phyloP scores from a whole-genome alignment of 1,284 basidiomycete genomes.

The Boletus mariae region DNA sequence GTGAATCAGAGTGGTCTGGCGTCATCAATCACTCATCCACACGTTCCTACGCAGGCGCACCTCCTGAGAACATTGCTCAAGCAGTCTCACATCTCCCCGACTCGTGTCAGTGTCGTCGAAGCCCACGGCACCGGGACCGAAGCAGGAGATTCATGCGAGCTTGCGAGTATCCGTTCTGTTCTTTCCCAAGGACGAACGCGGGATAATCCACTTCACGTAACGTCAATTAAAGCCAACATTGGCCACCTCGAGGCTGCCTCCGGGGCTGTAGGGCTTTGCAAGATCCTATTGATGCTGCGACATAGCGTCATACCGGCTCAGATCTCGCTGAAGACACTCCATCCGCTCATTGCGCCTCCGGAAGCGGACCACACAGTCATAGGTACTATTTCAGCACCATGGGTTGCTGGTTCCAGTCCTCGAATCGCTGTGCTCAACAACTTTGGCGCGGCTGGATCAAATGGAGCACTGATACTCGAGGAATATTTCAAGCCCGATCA shows the following conservation, averaged over 20 bases:
- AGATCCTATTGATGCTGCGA: slow-evolving; percentile 65
- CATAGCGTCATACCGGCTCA: slow-evolving; percentile 54
- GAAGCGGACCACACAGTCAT: slow-evolving; percentile 50
- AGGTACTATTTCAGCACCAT: slow-evolving; percentile 38
- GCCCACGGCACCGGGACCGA: slow-evolving; percentile 73
- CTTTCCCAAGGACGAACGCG: slow-evolving; percentile 41
- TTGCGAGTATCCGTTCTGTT: slow-evolving; percentile 58
- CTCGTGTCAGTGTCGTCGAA: slow-evolving; percentile 58
- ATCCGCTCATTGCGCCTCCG: slow-evolving; percentile 51
- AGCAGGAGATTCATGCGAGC: slow-evolving; percentile 63
- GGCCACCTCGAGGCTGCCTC: slow-evolving; percentile 75
- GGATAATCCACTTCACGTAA: slow-evolving; percentile 57
- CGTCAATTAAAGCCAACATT: slow-evolving; percentile 68
- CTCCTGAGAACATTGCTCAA: slow-evolving; percentile 51
- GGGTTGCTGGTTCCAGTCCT: slow-evolving; percentile 36
- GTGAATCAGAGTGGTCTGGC: slow-evolving; percentile 66
- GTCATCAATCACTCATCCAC: slow-evolving; percentile 68
- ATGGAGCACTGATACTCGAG: slow-evolving; percentile 58
- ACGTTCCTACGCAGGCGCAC: slow-evolving; percentile 52
- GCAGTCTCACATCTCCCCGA: slow-evolving; percentile 43
- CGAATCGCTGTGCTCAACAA: slow-evolving; percentile 66
- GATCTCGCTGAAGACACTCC: slow-evolving; percentile 55
- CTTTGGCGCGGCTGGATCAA: slow-evolving; percentile 73
- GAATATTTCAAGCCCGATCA: slow-evolving; percentile 35
- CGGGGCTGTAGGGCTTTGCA: slow-evolving; percentile 66